Conservation (phyloP, 139 green algal species). For the Raphidocelis subcapitata region DNA sequence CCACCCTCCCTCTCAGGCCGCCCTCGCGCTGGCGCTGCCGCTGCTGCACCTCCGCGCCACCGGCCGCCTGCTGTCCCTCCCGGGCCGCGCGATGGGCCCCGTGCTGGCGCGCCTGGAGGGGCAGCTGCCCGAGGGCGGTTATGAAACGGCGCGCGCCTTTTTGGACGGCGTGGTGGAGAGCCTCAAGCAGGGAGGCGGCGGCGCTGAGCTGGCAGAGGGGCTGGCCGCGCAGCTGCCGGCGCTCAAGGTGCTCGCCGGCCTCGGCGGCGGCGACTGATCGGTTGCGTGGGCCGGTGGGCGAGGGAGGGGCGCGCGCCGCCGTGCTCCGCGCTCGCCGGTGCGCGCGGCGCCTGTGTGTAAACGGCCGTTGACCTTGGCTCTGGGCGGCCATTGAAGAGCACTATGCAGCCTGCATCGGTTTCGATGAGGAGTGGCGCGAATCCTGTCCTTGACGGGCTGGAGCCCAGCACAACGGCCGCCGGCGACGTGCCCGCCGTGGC, state of each 20-base stretch:
- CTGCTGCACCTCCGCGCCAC: constrained; percentile 55
- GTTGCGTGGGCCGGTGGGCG: neutral
- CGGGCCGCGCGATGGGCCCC: constrained; percentile 53
- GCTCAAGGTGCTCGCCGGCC: constrained; percentile 31
- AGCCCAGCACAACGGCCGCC: no score
- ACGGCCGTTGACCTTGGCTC: no score
- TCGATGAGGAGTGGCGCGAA: no score
- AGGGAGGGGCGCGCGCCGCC: neutral
- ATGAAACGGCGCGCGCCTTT: constrained; percentile 31
- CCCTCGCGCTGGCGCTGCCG: constrained; percentile 69
- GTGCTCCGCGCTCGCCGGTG: no score
- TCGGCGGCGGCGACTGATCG: constrained; percentile 1
- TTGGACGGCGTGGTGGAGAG: constrained; percentile 44
- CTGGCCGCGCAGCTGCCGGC: constrained; percentile 19
- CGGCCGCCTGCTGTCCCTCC: constrained; percentile 42
- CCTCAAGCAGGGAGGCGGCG: constrained; percentile 22
- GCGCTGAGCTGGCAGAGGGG: constrained; percentile 9
- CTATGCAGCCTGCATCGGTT: no score
- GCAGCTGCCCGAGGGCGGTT: constrained; percentile 7
- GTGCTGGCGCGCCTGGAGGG: constrained; percentile 37
- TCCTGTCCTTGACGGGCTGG: no score
- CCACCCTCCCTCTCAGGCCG: constrained; percentile 5
- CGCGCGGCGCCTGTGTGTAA: no score
- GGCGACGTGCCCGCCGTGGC: no score
- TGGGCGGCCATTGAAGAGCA: no score